These are phyloP conservation scores for Ustilago sp. DNA, from an alignment of 1,284 basidiomycete genomes.

Conservation along the genomic window DNA sequence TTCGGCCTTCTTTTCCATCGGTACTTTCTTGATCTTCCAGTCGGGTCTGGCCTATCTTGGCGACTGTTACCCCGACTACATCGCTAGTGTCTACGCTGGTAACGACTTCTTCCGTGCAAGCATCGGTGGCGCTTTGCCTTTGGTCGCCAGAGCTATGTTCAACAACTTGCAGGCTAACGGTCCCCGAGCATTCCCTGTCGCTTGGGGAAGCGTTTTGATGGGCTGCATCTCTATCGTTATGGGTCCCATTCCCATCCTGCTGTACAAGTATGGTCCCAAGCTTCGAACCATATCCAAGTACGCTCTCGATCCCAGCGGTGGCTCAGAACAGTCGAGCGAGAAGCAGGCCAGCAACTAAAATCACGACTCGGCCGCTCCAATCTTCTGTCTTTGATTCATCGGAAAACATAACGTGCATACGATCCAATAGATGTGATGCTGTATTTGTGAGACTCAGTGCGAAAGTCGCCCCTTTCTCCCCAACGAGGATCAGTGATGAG, in stretches of 20 bases:
- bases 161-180: constrained; percentile 55
- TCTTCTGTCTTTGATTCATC: background rate
- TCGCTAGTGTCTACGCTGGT: constrained; percentile 52
- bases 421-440: too few relatives aligned
- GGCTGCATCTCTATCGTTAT: constrained; percentile 54
- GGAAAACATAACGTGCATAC: too few relatives aligned
- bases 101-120: constrained; percentile 57
- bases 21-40: constrained; percentile 58
- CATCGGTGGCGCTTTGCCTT: constrained; percentile 56
- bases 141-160: constrained; percentile 56
- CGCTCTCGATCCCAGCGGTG: constrained; percentile 18
- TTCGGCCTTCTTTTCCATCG: constrained; percentile 43
- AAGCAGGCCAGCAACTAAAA: constrained; percentile 12
- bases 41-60: constrained; percentile 47
- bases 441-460: too few relatives aligned
- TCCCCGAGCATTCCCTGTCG: constrained; percentile 53
- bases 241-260: constrained; percentile 50
- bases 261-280: constrained; percentile 58
- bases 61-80: constrained; percentile 52
- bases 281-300: constrained; percentile 55
- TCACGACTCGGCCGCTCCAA: background rate
- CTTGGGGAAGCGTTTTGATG: constrained; percentile 55
- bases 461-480: too few relatives aligned
- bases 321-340: constrained; percentile 1
- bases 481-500: background rate